Conservation (phyloP, 1,139 yeast species). For the Geotrichum siamense region DNA sequence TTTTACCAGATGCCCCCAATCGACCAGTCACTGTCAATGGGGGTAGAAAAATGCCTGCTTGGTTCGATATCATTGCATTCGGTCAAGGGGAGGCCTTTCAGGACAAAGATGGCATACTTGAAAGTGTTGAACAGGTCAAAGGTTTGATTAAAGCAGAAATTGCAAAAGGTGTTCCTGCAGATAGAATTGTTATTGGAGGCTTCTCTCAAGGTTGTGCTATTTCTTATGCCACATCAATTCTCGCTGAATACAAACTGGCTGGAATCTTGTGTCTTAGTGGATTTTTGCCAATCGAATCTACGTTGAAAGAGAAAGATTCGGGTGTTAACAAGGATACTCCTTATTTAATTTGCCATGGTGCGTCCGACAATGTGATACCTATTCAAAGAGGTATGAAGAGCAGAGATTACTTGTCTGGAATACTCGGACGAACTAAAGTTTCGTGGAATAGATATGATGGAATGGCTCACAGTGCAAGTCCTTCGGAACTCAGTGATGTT, state of each 20-base stretch:
- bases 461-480: constrained; percentile 59
- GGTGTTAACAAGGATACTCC: constrained; percentile 57
- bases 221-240: constrained; percentile 45
- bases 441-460: constrained; percentile 55
- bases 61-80: constrained; percentile 74
- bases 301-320: constrained; percentile 20
- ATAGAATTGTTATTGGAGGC: constrained; percentile 79
- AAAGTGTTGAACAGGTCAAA: constrained; percentile 48
- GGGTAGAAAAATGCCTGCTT: constrained; percentile 66
- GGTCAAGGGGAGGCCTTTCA: constrained; percentile 43
- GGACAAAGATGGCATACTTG: constrained; percentile 60
- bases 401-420: constrained; percentile 30
- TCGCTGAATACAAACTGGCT: constrained; percentile 55
- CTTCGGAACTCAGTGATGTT: constrained; percentile 58
- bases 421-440: constrained; percentile 50
- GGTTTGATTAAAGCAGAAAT: constrained; percentile 56
- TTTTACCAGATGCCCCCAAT: constrained; percentile 83
- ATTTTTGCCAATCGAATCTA: constrained; percentile 51
- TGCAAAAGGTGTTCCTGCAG: constrained; percentile 55
- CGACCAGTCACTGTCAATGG: constrained; percentile 62
- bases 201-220: constrained; percentile 92
- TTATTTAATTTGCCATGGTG: constrained; percentile 85
- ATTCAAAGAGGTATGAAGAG: constrained; percentile 45
- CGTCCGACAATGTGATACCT: constrained; percentile 59
- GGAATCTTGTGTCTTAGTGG: constrained; percentile 79